A percentile compares a stretch with the other conserved stretches of the same genome.
Evolutionary conservation across 805 yeast genomes (phyloP).

Genomic region (Kodamaea restingae): DNA sequence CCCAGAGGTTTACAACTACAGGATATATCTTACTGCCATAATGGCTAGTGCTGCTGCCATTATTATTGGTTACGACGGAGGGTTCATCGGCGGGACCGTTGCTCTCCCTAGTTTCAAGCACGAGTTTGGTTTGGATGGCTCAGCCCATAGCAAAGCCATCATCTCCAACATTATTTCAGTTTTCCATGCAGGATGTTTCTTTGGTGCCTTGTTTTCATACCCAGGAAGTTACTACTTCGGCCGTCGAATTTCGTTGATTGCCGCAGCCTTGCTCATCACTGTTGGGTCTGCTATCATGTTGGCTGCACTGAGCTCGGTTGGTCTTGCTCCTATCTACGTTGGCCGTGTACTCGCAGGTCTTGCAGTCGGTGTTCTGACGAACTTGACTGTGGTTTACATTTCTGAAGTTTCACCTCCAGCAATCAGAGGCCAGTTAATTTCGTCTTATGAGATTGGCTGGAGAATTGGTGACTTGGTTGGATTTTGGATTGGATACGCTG

Average conservation of each 20-base stretch:
- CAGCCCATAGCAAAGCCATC: slow-evolving; percentile 18
- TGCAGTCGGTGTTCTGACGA: slow-evolving; percentile 34
- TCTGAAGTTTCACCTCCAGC: slow-evolving; percentile 36
- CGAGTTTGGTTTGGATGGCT: slow-evolving; percentile 29
- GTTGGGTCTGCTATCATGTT: slow-evolving; percentile 36
- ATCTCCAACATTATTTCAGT: slow-evolving; percentile 36
- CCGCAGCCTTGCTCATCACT: slow-evolving; percentile 31
- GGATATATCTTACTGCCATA: slow-evolving; percentile 32
- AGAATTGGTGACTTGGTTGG: slow-evolving; percentile 38
- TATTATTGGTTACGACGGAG: slow-evolving; percentile 40
- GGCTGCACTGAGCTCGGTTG: slow-evolving; percentile 23
- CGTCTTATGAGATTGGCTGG: slow-evolving; percentile 36
- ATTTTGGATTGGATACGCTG: slow-evolving; percentile 35
- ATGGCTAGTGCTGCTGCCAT: slow-evolving; percentile 38
- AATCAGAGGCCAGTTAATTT: slow-evolving; percentile 29
- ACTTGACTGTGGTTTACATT: slow-evolving; percentile 34
- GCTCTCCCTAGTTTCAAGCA: slow-evolving; percentile 27
- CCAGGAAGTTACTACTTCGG: slow-evolving; percentile 34
- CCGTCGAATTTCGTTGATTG: slow-evolving; percentile 26
- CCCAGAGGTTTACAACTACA: slow-evolving; percentile 31
- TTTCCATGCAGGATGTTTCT: slow-evolving; percentile 39
- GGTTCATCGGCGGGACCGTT: slow-evolving; percentile 40
- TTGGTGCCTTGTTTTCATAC: slow-evolving; percentile 36
- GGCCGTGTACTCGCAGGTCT: slow-evolving; percentile 36
- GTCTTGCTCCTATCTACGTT: slow-evolving; percentile 35